Percentiles rank a stretch among this genome's conserved stretches.
Evolutionary conservation across 164 flowering plant species (phyloP).

Genomic region (Piper longum): DNA sequence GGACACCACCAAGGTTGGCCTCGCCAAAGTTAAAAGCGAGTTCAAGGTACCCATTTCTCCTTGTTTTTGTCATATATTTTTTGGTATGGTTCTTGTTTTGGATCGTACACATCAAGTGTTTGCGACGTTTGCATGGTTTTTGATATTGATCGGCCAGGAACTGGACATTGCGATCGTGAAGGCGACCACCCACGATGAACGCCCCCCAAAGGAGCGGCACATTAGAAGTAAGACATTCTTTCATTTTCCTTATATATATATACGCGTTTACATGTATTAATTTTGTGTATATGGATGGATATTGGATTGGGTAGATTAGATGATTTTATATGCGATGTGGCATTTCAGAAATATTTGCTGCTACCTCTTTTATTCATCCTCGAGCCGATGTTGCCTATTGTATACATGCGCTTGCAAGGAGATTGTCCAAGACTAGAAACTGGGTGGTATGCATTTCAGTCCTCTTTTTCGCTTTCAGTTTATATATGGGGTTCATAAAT

Average conservation of each 20-base stretch:
- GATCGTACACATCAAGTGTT: neutral
- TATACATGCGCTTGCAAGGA: slow-evolving; percentile 70
- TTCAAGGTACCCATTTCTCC: slow-evolving; percentile 32
- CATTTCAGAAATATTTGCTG: slow-evolving; percentile 49
- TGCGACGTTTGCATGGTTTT: neutral
- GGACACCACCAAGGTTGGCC: slow-evolving; percentile 68
- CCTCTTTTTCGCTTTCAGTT: neutral
- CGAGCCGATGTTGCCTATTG: slow-evolving; percentile 95
- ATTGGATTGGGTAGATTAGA: too few relatives aligned
- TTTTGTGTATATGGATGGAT: too few relatives aligned
- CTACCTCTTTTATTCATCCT: slow-evolving; percentile 60
- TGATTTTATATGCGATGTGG: neutral
- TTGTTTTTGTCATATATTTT: neutral
- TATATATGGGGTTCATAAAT: too few relatives aligned
- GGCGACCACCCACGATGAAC: slow-evolving; percentile 79
- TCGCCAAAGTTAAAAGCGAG: slow-evolving; percentile 72
- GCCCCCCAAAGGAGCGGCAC: slow-evolving; percentile 76
- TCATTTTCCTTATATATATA: neutral
- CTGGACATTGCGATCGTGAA: slow-evolving; percentile 80
- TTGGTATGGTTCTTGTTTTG: neutral
- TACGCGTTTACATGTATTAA: too few relatives aligned
- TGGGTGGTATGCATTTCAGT: slow-evolving; percentile 51
- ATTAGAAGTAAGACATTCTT: slow-evolving; percentile 42
- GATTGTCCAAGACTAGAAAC: slow-evolving; percentile 67
- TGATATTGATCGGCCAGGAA: slow-evolving; percentile 24